A percentile compares a stretch with the other conserved stretches of the same genome.
Conservation (phyloP, 1,139 yeast species). For the Pichia sp. region DNA sequence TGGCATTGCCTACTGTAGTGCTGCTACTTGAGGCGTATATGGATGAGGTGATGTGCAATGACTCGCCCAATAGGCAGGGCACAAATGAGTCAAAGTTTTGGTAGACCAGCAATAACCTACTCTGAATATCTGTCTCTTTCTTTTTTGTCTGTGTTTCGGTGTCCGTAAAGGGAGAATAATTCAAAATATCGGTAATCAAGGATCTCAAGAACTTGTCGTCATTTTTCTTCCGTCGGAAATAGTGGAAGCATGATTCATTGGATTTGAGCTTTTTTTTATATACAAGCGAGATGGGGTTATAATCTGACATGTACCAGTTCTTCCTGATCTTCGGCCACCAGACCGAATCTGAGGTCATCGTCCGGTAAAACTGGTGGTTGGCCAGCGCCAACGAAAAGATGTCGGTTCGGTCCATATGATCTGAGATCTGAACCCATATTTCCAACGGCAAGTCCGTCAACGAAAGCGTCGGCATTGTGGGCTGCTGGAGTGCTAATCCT, state of each 20-base stretch:
- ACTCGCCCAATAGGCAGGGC: conserved; percentile 21
- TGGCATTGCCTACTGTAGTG: neutral
- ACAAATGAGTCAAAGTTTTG: conserved; percentile 11
- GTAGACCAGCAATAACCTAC: conserved; percentile 1
- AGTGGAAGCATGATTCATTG: conserved; percentile 9
- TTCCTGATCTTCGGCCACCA: conserved; percentile 13
- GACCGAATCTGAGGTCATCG: conserved; percentile 7
- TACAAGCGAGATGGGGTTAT: conserved; percentile 4
- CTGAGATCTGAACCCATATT: conserved; percentile 14
- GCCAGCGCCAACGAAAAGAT: conserved; percentile 1
- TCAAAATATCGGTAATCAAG: conserved; percentile 1
- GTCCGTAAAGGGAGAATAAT: neutral
- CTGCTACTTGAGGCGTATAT: neutral
- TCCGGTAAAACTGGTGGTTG: neutral
- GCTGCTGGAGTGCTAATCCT: neutral
- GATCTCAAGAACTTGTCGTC: conserved; percentile 5
- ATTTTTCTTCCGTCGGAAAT: conserved; percentile 7
- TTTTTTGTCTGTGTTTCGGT: neutral
- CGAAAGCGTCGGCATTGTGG: neutral
- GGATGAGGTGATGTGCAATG: conserved; percentile 18
- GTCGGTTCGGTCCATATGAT: neutral
- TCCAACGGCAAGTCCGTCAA: conserved; percentile 10
- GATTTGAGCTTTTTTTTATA: neutral
- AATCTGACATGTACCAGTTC: conserved; percentile 10
- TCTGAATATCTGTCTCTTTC: neutral